phyloP scores from a whole-genome alignment of 1,284 basidiomycete species.

The Cryptococcus wingfieldii region DNA sequence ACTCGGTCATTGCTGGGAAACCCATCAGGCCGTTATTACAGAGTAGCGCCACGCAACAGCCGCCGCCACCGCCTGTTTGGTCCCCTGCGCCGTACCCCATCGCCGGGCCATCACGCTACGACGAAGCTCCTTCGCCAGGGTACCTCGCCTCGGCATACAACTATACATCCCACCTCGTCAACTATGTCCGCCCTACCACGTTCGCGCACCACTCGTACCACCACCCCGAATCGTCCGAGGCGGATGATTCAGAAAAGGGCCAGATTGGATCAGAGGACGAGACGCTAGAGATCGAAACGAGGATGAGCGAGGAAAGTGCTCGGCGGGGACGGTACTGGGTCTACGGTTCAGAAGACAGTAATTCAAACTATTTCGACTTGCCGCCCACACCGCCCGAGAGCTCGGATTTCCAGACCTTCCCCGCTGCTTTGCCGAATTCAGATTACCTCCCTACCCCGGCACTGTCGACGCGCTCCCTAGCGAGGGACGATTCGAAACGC shows the following conservation, averaged over 20 bases:
- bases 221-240: constrained; percentile 8
- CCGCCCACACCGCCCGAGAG: constrained; percentile 35
- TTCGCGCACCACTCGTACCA: not conserved
- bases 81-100: not conserved
- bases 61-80: constrained; percentile 4
- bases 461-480: constrained; percentile 39
- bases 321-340: constrained; percentile 31
- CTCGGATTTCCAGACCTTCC: constrained; percentile 3
- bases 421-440: not conserved
- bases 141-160: constrained; percentile 33
- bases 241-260: constrained; percentile 43
- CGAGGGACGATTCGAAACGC: constrained; percentile 14
- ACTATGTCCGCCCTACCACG: constrained; percentile 19
- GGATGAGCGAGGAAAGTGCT: constrained; percentile 15
- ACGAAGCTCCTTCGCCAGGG: not conserved
- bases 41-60: constrained; percentile 5
- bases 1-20: constrained; percentile 8
- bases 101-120: not conserved
- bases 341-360: constrained; percentile 12
- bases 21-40: constrained; percentile 6
- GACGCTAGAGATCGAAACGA: constrained; percentile 11
- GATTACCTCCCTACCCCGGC: constrained; percentile 45
- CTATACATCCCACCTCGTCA: constrained; percentile 27
- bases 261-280: constrained; percentile 31
- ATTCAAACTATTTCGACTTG: constrained; percentile 31